Base-by-base conservation (phyloP, 352 stramenopile species). In the Phytopythium boreale region DNA sequence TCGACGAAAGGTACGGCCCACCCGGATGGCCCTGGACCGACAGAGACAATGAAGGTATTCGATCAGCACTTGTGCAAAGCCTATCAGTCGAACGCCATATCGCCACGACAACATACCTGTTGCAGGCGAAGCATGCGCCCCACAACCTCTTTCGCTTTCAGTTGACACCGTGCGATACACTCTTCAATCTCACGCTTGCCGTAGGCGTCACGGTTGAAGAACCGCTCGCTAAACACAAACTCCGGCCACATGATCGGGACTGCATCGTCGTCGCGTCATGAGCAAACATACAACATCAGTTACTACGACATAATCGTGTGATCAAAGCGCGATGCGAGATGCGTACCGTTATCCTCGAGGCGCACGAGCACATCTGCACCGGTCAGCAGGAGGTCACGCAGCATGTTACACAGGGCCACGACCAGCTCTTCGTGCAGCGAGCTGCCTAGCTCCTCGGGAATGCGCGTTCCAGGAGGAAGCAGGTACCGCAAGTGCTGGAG, bases 401-500 rank as follows among this genome's bases (percentile, higher is more conserved):
- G 66, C 63, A 94, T 70, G 55, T 94, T 82, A 24, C 84, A 93
- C 14, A 94, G 56, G 19, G 84, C 69, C 29, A 83, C 61, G 2
- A 92, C 59, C 20, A 94, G 62, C n/a, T 92, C 80, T 75, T 94
- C 85, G 50, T 91, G 74, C 8, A 92, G 61, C 4, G 69, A 62
- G 26, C 70, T 89, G 24, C 64, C 65, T 44, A 80, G 67, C 11
- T 67, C 71, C 22, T 82, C 69, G 0, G 77, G 74, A 2, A 91
- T 68, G 31, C 74, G 77, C 2, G 57, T 69, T 44, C 73, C 74
- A 12, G 85, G 82, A 44, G 82, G 83, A n/a, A 96, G 37, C 20
- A 96, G 46, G 58, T 92, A 89, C 14, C 84, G 80, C 34, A 96
- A 55, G 34, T 93, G 87, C 55, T 93, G 85, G 10, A 96, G 51